Evolutionary conservation across 2,329 filamentous ascomycete species (phyloP).

Genomic region (Pseudogymnoascus verrucosus): DNA sequence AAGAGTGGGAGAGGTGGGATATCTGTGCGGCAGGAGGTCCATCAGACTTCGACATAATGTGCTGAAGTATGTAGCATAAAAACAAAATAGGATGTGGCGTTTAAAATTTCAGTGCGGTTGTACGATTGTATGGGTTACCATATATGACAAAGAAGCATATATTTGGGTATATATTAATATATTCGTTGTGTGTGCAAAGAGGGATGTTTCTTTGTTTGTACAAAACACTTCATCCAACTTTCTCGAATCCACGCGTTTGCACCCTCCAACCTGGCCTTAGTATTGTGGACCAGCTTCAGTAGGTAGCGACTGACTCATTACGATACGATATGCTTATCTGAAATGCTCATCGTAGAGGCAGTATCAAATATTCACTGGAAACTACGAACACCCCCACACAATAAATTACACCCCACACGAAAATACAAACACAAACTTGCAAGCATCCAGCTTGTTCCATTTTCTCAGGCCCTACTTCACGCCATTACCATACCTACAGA

Average conservation of each 20-base stretch:
- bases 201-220: not conserved
- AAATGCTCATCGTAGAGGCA: too few species aligned
- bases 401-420: not conserved
- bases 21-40: not conserved
- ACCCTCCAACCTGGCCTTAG: not conserved
- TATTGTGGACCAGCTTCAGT: not conserved
- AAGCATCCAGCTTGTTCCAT: not conserved
- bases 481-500: not conserved
- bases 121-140: not conserved
- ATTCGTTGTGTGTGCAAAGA: too few species aligned
- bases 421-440: not conserved
- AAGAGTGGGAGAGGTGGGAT: not conserved
- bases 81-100: not conserved
- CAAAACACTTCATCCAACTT: too few species aligned
- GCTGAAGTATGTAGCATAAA: not conserved
- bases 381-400: not conserved
- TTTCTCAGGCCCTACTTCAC: not conserved
- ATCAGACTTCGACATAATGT: not conserved
- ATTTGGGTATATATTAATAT: too few species aligned
- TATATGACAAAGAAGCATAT: not conserved
- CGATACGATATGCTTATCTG: too few species aligned
- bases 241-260: too few species aligned
- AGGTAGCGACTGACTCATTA: too few species aligned
- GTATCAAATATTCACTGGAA: not conserved
- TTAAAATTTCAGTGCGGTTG: not conserved